These are phyloP conservation scores for Clavispora fructus DNA, from an alignment of 805 yeast genomes.

Conservation along the genomic window DNA sequence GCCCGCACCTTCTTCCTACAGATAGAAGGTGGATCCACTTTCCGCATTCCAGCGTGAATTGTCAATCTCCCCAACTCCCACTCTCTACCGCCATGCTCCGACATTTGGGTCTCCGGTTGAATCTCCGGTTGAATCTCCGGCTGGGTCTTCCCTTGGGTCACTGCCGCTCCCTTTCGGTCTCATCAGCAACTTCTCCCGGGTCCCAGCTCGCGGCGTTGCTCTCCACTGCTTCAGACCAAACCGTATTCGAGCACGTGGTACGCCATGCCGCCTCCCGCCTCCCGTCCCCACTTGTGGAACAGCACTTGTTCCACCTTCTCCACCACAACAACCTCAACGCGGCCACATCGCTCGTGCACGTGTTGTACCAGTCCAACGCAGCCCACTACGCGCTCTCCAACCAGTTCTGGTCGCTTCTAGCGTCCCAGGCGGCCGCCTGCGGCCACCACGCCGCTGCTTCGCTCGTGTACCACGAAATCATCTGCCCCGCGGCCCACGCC, in stretches of 20 bases:
- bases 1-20: no score
- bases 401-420: conserved; percentile 31
- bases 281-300: conserved; percentile 17
- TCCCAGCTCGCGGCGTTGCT: not conserved
- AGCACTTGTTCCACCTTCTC: conserved; percentile 18
- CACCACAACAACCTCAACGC: conserved; percentile 17
- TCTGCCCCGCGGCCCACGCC: conserved; percentile 20
- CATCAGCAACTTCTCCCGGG: not conserved
- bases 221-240: no score
- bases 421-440: conserved; percentile 19
- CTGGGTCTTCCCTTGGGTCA: no score
- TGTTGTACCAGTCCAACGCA: conserved; percentile 12
- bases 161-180: no score
- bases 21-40: no score
- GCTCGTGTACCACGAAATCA: conserved; percentile 31
- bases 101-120: no score
- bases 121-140: no score
- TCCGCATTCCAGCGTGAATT: no score
- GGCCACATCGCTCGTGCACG: conserved; percentile 23
- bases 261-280: conserved; percentile 3
- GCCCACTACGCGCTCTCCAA: conserved; percentile 19
- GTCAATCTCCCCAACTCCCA: no score
- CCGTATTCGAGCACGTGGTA: conserved; percentile 6
- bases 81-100: no score
- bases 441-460: conserved; percentile 27